Evolutionary conservation across 768 basidiomycete genomes (phyloP), one percentile per base, ranked within the genome.

Genomic region (Auriscalpium orientale): DNA sequence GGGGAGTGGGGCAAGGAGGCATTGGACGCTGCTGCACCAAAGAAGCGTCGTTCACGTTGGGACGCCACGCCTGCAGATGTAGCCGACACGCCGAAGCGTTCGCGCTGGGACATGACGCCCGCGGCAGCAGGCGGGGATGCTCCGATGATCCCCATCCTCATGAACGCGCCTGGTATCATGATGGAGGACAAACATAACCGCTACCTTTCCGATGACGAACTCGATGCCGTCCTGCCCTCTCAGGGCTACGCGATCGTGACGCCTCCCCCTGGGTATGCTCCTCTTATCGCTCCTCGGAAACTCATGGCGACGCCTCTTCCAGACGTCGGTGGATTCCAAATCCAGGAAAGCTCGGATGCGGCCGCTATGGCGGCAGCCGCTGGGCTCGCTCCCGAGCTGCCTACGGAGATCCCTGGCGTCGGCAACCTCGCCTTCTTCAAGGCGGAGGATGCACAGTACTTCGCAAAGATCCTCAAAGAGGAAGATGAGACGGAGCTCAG

Each of bases 381-480:
- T 0, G 94, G 95, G 48, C 85, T 95, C 49, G 90, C 89, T 20
- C 89, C 90, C 7, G 95, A 99, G 64, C 72, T 95, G 8, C 95
- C 95, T 8, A 98, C 95, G 3, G 95, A 99, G 68, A 98, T 99
- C 60, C 94, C 95, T 28, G 97, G 97, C 34, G 95, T 99, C 46
- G 97, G 97, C 35, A 92, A 87, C 62, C 80, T 99, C 47, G 92
- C 95, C 6, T 98, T 99, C 76, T 94, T 99, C 81, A 99, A 99
- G 71, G 80, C 91, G 1, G 97, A 99, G 72, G 97, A 99, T 63
- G 93, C 95, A 1, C 88, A 95, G 68, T 99, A 98, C 72, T 98
- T 99, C 62, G 88, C 93, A 52, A 97, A 98, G 71, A 94, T 98
- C 58, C 69, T 92, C 54, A 92, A 90, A 67, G 91, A 97, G 72